phyloP scores from a whole-genome alignment of 2,329 filamentous ascomycete genomes.

The Neonectria hederae region DNA sequence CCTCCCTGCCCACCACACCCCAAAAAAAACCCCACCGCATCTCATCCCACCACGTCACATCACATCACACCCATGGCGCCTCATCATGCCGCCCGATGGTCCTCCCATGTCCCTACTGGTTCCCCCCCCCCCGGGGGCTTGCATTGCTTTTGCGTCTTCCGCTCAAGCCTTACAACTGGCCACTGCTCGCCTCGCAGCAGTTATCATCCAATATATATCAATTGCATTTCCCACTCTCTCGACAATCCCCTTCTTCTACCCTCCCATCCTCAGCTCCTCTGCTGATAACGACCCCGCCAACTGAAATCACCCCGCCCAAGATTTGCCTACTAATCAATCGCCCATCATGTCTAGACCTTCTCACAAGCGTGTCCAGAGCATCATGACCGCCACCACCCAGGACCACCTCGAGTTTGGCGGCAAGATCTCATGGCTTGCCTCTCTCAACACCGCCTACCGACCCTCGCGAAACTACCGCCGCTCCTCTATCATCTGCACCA shows the following conservation, averaged over 20 bases:
- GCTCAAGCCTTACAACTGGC: slow-evolving; percentile 16
- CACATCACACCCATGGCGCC: slow-evolving; percentile 41
- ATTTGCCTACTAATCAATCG: slow-evolving; percentile 32
- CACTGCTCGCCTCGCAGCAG: slow-evolving; percentile 13
- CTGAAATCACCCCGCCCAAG: slow-evolving; percentile 17
- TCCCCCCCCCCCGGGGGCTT: slow-evolving; percentile 37
- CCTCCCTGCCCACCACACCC: slow-evolving; percentile 30
- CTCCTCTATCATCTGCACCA: slow-evolving; percentile 98
- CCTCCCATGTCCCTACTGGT: slow-evolving; percentile 22
- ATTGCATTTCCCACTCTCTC: slow-evolving; percentile 21
- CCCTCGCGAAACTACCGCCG: slow-evolving; percentile 92
- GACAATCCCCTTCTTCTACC: slow-evolving; percentile 24
- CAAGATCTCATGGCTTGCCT: slow-evolving; percentile 72
- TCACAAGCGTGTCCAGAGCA: slow-evolving; percentile 49
- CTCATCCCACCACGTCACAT: slow-evolving; percentile 44
- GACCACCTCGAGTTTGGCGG: slow-evolving; percentile 85
- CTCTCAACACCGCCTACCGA: slow-evolving; percentile 87
- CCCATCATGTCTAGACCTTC: slow-evolving; percentile 45
- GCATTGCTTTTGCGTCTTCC: slow-evolving; percentile 29
- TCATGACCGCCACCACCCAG: slow-evolving; percentile 74
- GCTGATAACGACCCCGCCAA: slow-evolving; percentile 29
- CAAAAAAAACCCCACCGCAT: slow-evolving; percentile 38
- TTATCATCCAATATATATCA: slow-evolving; percentile 33
- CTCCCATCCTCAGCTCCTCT: slow-evolving; percentile 33
- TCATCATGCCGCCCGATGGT: slow-evolving; percentile 29